Evolutionary conservation across 2,329 filamentous ascomycete genomes (phyloP).

Genomic region (Neofusicoccum parvum): DNA sequence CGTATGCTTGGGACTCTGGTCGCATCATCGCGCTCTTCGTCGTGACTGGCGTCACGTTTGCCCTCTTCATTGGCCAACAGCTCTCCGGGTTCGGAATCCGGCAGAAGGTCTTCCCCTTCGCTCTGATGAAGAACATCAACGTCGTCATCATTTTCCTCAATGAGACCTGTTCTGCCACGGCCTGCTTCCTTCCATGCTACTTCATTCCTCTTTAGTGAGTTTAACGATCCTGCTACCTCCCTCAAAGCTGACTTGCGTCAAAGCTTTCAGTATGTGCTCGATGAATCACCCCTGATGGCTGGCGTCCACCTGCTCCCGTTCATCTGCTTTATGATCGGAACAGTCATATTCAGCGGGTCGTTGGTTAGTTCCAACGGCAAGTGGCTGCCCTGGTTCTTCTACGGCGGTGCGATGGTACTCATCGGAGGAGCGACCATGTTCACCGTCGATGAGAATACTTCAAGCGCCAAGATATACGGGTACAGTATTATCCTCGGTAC

Average conservation of each 20-base stretch:
- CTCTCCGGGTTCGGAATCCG: not conserved
- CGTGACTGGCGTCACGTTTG: conserved; percentile 45
- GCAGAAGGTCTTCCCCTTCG: conserved; percentile 1
- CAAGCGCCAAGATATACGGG: too few species aligned
- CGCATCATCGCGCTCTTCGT: conserved; percentile 51
- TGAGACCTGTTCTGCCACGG: not conserved
- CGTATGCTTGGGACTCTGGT: conserved; percentile 51
- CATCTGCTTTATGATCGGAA: not conserved
- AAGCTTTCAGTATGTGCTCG: conserved; percentile 1
- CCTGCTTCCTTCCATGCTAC: conserved; percentile 39
- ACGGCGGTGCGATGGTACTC: too few species aligned
- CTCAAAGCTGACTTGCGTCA: not conserved
- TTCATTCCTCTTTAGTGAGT: conserved; percentile 32
- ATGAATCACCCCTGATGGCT: not conserved
- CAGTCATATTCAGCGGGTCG: not conserved
- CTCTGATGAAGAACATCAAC: not conserved
- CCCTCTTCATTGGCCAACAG: conserved; percentile 39
- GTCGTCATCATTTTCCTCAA: not conserved
- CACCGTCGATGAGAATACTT: too few species aligned
- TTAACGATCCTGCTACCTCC: not conserved
- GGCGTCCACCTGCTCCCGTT: not conserved
- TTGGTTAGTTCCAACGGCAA: conserved; percentile 4
- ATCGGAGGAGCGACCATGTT: too few species aligned
- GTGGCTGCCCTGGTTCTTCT: not conserved
- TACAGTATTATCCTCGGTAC: not conserved